Evolutionary conservation across 2,329 filamentous ascomycete species (phyloP).

Genomic region (Ophiocordyceps sinensis): DNA sequence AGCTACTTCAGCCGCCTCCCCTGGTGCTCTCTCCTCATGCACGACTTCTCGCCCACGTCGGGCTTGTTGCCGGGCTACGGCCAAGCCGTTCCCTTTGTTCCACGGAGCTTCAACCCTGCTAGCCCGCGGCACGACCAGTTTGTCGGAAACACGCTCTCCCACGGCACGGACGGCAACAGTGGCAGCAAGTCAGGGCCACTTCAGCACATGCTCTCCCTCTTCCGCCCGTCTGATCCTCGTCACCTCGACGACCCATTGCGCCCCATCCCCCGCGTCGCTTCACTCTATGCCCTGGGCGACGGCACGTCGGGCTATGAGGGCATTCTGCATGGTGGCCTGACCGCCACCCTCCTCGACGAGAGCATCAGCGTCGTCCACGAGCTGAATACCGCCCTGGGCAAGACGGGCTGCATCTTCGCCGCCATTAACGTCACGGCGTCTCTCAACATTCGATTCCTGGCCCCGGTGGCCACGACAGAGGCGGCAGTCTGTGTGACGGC

Average conservation of each 20-base stretch:
- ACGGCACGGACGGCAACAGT: neutral
- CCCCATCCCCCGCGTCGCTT: neutral
- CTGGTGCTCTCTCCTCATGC: neutral
- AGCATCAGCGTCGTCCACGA: neutral
- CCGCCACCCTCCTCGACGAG: neutral
- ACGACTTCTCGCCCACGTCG: neutral
- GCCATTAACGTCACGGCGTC: neutral
- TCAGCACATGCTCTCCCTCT: neutral
- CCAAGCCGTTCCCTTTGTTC: neutral
- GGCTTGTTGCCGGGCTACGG: neutral
- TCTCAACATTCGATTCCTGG: neutral
- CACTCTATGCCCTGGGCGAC: neutral
- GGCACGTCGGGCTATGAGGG: neutral
- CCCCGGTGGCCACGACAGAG: neutral
- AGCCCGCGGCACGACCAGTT: neutral
- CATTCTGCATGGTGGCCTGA: slow-evolving; percentile 1
- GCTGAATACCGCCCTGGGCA: neutral
- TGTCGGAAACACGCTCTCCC: neutral
- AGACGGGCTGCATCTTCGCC: neutral
- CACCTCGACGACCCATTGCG: neutral
- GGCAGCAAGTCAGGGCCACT: neutral
- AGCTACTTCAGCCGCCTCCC: neutral
- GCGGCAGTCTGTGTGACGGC: neutral
- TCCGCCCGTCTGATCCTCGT: neutral
- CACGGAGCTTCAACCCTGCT: neutral